phyloP scores from a whole-genome alignment of 192 early-diverging fungal species.

The Chytriomyces sp. region DNA sequence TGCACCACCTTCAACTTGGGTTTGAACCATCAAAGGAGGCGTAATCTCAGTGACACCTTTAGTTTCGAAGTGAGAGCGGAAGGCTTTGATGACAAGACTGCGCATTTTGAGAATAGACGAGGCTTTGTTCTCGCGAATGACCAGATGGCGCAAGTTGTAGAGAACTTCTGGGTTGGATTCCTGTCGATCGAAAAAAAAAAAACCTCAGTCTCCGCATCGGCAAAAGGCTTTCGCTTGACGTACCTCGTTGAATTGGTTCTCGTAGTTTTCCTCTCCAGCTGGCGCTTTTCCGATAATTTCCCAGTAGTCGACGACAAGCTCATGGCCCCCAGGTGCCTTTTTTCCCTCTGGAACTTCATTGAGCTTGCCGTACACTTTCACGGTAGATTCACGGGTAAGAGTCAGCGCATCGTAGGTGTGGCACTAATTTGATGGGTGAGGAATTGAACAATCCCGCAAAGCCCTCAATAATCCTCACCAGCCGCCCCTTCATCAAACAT shows the following conservation, averaged over 20 bases:
- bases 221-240: neutral
- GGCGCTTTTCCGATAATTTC: slow-evolving; percentile 92
- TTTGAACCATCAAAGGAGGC: slow-evolving; percentile 99
- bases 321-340: slow-evolving; percentile 95
- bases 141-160: slow-evolving; percentile 93
- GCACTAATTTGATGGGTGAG: slow-evolving; percentile 61
- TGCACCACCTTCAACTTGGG: slow-evolving; percentile 96
- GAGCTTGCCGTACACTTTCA: slow-evolving; percentile 85
- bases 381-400: slow-evolving; percentile 91
- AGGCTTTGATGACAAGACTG: slow-evolving; percentile 83
- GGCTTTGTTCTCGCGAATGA: slow-evolving; percentile 90
- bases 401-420: slow-evolving; percentile 93
- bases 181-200: slow-evolving; percentile 19
- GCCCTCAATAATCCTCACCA: slow-evolving; percentile 58
- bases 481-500: slow-evolving; percentile 83
- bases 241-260: slow-evolving; percentile 83
- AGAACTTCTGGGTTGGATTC: slow-evolving; percentile 88
- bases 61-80: slow-evolving; percentile 92
- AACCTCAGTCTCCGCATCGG: neutral
- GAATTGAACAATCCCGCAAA: neutral
- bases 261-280: slow-evolving; percentile 90
- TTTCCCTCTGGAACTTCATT: slow-evolving; percentile 91
- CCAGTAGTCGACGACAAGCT: slow-evolving; percentile 95
- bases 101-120: slow-evolving; percentile 88
- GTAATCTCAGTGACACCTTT: slow-evolving; percentile 85